phyloP scores from a whole-genome alignment of 2,329 filamentous ascomycete genomes.

The Epichloe sylvatica region DNA sequence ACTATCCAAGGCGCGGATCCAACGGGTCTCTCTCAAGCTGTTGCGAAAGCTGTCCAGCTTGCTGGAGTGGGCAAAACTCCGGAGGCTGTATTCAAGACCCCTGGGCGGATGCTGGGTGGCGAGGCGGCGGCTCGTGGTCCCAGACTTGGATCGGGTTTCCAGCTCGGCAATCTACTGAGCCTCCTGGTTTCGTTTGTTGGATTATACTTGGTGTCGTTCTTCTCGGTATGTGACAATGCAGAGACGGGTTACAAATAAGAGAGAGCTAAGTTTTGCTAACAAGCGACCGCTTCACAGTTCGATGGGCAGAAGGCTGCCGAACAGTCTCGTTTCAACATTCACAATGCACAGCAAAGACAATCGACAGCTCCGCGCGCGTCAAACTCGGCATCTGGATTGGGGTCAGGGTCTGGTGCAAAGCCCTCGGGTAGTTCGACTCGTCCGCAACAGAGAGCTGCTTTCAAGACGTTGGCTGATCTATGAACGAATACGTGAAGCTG shows the following conservation, averaged over 20 bases:
- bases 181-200: constrained; percentile 41
- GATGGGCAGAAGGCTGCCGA: constrained; percentile 49
- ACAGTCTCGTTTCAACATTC: constrained; percentile 43
- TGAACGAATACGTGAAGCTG: constrained; percentile 4
- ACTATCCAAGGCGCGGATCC: constrained; percentile 74
- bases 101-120: constrained; percentile 44
- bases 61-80: constrained; percentile 27
- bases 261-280: constrained; percentile 12
- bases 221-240: constrained; percentile 34
- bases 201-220: constrained; percentile 47
- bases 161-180: constrained; percentile 33
- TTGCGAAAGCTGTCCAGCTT: constrained; percentile 54
- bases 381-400: neutral
- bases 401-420: neutral
- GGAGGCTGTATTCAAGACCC: constrained; percentile 34
- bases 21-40: constrained; percentile 57
- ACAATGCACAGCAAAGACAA: constrained; percentile 17
- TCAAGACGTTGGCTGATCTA: constrained; percentile 42
- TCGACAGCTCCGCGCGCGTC: neutral
- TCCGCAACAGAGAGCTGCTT: constrained; percentile 21
- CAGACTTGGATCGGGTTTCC: constrained; percentile 13
- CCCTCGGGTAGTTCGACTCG: constrained; percentile 13
- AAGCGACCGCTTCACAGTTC: constrained; percentile 25
- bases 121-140: constrained; percentile 10
- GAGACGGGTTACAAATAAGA: neutral